A percentile compares a stretch with the other conserved stretches of the same genome.
These are phyloP conservation scores for Pyrenophora teres DNA, from an alignment of 2,329 filamentous ascomycete species.

Conservation along the genomic window DNA sequence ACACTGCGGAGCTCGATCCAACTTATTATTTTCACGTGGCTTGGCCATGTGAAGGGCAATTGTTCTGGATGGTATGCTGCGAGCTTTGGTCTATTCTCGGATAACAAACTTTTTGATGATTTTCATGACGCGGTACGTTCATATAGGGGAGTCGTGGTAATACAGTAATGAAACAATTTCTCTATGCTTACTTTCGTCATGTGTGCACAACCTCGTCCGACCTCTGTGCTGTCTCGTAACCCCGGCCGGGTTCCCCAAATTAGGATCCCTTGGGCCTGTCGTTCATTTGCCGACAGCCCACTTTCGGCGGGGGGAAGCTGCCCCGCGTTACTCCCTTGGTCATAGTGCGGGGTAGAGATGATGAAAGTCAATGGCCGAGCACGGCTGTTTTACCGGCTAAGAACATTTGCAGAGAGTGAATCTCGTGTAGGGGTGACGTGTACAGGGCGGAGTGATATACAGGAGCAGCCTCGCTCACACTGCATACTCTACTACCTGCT, in stretches of 20 bases:
- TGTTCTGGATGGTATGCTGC: constrained; percentile 2
- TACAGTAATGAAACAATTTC: constrained; percentile 16
- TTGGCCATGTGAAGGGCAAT: constrained; percentile 15
- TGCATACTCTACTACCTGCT: too few species aligned
- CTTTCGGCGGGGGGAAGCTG: constrained; percentile 18
- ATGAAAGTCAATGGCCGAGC: constrained; percentile 19
- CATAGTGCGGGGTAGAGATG: constrained; percentile 27
- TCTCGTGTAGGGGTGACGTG: constrained; percentile 9
- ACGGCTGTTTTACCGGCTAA: constrained; percentile 24
- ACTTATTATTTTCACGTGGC: constrained; percentile 10
- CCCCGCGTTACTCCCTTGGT: constrained; percentile 23
- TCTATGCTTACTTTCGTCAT: constrained; percentile 11
- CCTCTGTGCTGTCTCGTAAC: too few species aligned
- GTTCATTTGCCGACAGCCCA: constrained; percentile 25
- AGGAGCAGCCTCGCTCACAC: too few species aligned
- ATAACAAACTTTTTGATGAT: constrained; percentile 12
- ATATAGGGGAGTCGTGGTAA: constrained; percentile 7
- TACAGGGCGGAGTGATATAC: constrained; percentile 2
- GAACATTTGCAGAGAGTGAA: not conserved
- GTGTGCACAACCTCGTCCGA: too few species aligned
- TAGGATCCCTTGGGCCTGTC: constrained; percentile 7
- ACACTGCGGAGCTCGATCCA: constrained; percentile 9
- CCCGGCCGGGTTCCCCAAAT: constrained; percentile 13
- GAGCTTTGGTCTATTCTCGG: constrained; percentile 2
- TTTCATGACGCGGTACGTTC: constrained; percentile 12